Conservation (phyloP, 2,329 filamentous ascomycete species). For the Torrubiella hemipterigena region DNA sequence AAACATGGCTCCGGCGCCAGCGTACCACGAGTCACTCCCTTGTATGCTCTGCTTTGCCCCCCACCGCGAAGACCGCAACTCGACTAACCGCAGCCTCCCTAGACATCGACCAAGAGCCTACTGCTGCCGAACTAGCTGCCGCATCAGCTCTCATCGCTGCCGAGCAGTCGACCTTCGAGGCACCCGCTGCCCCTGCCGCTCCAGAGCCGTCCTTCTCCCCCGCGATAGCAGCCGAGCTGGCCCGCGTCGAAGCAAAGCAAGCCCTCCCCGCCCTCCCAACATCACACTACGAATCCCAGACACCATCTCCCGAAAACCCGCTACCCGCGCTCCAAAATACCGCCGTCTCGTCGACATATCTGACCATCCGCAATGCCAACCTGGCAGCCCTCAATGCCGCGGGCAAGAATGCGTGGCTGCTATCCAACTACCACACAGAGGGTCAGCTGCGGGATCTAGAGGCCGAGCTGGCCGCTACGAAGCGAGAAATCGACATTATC, state of each 20-base stretch:
- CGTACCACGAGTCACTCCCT: constrained; percentile 65
- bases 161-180: constrained; percentile 44
- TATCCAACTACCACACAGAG: constrained; percentile 73
- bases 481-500: constrained; percentile 59
- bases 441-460: constrained; percentile 54
- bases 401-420: constrained; percentile 86
- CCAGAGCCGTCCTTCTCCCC: constrained; percentile 51
- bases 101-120: constrained; percentile 75
- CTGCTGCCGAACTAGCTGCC: constrained; percentile 46
- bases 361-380: constrained; percentile 36
- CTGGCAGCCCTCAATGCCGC: constrained; percentile 65
- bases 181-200: constrained; percentile 37
- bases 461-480: constrained; percentile 56
- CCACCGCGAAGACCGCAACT: not conserved
- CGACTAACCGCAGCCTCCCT: constrained; percentile 12
- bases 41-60: constrained; percentile 38
- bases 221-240: constrained; percentile 55
- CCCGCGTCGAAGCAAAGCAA: constrained; percentile 39
- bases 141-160: constrained; percentile 58
- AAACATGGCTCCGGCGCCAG: too few species aligned
- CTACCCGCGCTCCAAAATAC: constrained; percentile 50
- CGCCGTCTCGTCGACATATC: constrained; percentile 38
- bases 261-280: constrained; percentile 54
- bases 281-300: constrained; percentile 69
- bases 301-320: constrained; percentile 26